Evolutionary conservation across 73 alveolate genomes (phyloP), one percentile per base, ranked within the genome.

Genomic region (Paramecium octaurelia): DNA sequence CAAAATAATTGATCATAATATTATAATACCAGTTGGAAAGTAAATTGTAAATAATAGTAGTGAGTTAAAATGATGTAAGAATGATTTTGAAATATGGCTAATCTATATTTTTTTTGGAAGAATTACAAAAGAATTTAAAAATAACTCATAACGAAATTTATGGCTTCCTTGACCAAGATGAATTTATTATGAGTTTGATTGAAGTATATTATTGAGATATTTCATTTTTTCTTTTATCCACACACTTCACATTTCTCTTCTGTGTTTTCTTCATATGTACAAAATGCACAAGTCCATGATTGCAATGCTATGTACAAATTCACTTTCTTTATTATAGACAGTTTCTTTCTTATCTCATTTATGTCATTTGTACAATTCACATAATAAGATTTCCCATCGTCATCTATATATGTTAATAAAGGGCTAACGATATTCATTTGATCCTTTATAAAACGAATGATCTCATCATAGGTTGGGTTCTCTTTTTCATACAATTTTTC

Each of bases 211-310:
- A 64, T 31, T 64, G 84, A 64, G 69, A 54, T 54, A 1, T n/a
- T 48, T 64, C 84, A 64, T 64, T 64, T 64, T 64, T 34, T 64
- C 10, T 0, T 3, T 64, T 64, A 16, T 23, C 84, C 84, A 64
- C 84, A 64, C 6, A 64, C 84, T 64, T 64, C 84, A 24, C 84
- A 64, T 64, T 64, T 64, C 20, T 64, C 84, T 2, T 64, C 84
- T 12, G 84, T 64, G n/a, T 64, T 64, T n/a, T 64, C 84, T 64
- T 64, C 84, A 64, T 64, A 64, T 31, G 84, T 64, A 64, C 84
- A 64, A 27, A 64, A 64, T 64, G 50, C 27, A 64, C 84, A 64
- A 3, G 84, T 64, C 84, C 84, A 64, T 11, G 84, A 31, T 64
- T 64, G n/a, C 20, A 34, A 12, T 12, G 42, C 27, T 64, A 64